These are phyloP conservation scores for Fusarium duplospermum DNA, from an alignment of 2,329 filamentous ascomycete genomes.

Conservation along the genomic window DNA sequence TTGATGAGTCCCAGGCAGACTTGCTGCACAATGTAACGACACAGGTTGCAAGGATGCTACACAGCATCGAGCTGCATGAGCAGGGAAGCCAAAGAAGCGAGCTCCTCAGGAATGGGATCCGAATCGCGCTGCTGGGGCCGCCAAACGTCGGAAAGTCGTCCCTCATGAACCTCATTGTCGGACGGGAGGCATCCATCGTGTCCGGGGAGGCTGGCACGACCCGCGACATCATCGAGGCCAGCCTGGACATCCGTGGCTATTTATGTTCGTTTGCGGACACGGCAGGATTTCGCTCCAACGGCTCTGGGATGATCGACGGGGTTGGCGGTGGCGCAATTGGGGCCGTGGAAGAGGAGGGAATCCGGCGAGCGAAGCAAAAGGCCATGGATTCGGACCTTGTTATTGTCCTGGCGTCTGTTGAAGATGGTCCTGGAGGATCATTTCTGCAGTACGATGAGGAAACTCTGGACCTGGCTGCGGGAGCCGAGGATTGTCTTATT, in stretches of 20 bases:
- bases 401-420: slow-evolving; percentile 82
- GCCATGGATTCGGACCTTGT: slow-evolving; percentile 88
- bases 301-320: slow-evolving; percentile 18
- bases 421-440: slow-evolving; percentile 55
- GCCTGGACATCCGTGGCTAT: slow-evolving; percentile 88
- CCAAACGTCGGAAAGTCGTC: slow-evolving; percentile 97
- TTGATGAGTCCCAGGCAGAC: slow-evolving; percentile 84
- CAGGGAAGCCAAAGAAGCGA: slow-evolving; percentile 84
- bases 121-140: slow-evolving; percentile 86
- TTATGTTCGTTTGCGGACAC: slow-evolving; percentile 96
- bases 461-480: slow-evolving; percentile 64
- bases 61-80: slow-evolving; percentile 75
- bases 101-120: slow-evolving; percentile 85
- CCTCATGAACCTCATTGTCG: slow-evolving; percentile 88
- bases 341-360: slow-evolving; percentile 87
- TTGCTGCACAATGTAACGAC: slow-evolving; percentile 76
- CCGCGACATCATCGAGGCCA: slow-evolving; percentile 91
- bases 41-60: slow-evolving; percentile 71
- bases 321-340: slow-evolving; percentile 63
- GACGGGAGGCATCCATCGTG: slow-evolving; percentile 94
- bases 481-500: slow-evolving; percentile 62
- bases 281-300: slow-evolving; percentile 79
- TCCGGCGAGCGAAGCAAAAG: slow-evolving; percentile 83
- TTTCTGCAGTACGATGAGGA: slow-evolving; percentile 66
- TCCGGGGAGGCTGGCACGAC: slow-evolving; percentile 94